Evolutionary conservation across 768 basidiomycete genomes (phyloP).

Genomic region (Phlebiopsis gigantea): DNA sequence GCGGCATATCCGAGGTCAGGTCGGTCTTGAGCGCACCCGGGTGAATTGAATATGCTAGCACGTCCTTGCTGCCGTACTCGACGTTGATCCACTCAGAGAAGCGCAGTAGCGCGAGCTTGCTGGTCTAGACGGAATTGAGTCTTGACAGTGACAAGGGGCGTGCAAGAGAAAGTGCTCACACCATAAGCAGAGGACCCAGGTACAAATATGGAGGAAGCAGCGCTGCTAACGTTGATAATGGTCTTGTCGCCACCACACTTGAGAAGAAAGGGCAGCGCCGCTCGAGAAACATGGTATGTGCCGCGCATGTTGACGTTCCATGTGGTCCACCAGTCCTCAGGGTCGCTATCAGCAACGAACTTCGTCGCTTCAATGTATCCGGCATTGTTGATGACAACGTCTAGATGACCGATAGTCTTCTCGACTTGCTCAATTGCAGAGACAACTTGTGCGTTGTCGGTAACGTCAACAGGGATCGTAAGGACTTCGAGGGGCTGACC

Average conservation of each 20-base stretch:
- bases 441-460: neutral
- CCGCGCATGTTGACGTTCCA: slow-evolving; percentile 9
- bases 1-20: neutral
- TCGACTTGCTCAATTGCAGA: neutral
- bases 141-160: neutral
- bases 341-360: neutral
- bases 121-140: neutral
- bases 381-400: slow-evolving; percentile 3
- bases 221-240: slow-evolving; percentile 6
- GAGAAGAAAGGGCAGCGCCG: slow-evolving; percentile 6
- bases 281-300: slow-evolving; percentile 10
- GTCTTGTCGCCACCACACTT: slow-evolving; percentile 5
- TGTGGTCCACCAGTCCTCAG: slow-evolving; percentile 8
- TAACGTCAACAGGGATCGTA: slow-evolving; percentile 6
- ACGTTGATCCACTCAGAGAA: slow-evolving; percentile 6
- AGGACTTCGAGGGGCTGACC: slow-evolving; percentile 9
- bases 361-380: neutral
- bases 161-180: neutral
- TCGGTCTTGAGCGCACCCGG: slow-evolving; percentile 15
- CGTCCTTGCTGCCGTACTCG: slow-evolving; percentile 8
- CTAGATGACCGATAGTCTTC: neutral
- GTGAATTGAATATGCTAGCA: neutral
- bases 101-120: slow-evolving; percentile 7
- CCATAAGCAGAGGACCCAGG: neutral
- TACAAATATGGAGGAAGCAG: neutral